These are phyloP conservation scores for Lachnellula arida DNA, from an alignment of 2,329 filamentous ascomycete genomes.

Conservation along the genomic window DNA sequence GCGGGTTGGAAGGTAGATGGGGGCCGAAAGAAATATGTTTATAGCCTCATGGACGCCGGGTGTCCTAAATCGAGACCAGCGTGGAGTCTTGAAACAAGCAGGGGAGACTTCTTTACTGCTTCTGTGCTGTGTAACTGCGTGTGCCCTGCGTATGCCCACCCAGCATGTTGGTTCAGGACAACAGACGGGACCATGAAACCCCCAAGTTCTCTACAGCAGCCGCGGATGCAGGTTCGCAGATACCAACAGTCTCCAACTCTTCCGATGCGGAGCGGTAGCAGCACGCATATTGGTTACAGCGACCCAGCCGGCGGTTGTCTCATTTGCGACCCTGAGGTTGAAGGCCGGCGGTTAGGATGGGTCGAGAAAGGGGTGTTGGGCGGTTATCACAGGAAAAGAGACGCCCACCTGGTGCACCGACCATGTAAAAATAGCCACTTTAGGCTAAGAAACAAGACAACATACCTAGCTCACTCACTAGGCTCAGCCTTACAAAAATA, in stretches of 20 bases:
- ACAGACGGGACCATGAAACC: constrained; percentile 2
- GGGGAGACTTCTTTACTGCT: constrained; percentile 11
- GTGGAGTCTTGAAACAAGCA: constrained; percentile 12
- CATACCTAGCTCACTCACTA: too few species aligned
- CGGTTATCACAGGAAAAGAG: neutral
- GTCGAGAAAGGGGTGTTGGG: neutral
- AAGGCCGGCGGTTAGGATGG: neutral
- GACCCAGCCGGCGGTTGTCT: constrained; percentile 11
- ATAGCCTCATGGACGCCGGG: constrained; percentile 26
- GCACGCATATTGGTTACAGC: constrained; percentile 5
- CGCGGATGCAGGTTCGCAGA: constrained; percentile 5
- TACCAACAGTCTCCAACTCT: constrained; percentile 8
- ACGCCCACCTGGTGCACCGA: neutral
- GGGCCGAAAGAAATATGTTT: constrained; percentile 20
- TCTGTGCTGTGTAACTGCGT: constrained; percentile 6
- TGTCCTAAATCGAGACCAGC: constrained; percentile 22
- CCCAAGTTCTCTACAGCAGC: constrained; percentile 7
- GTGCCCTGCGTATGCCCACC: constrained; percentile 1
- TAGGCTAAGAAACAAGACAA: neutral
- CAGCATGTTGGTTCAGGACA: constrained; percentile 2
- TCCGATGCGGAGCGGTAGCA: neutral
- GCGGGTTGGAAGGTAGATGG: constrained; percentile 14
- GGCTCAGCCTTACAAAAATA: neutral
- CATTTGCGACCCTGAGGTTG: constrained; percentile 6
- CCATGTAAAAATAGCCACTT: neutral